Evolutionary conservation across 352 stramenopile species (phyloP).

Genomic region (Phytophthora vignae): DNA sequence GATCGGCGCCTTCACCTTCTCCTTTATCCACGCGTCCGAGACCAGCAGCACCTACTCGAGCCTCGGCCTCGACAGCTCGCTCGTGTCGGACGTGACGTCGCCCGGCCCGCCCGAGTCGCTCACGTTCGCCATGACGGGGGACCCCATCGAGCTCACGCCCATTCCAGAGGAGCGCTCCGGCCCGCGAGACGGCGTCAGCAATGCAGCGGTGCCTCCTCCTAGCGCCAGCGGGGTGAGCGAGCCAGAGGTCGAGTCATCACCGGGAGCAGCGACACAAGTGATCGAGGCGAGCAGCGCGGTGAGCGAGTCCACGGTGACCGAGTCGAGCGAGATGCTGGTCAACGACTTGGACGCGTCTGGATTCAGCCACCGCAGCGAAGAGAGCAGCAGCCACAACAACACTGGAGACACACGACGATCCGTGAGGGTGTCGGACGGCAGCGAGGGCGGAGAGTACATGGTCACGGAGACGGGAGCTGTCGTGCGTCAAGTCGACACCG

Average conservation of each 20-base stretch:
- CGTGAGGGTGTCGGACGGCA: constrained; percentile 21
- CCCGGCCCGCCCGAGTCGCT: constrained; percentile 26
- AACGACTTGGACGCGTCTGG: constrained; percentile 31
- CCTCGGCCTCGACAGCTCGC: constrained; percentile 19
- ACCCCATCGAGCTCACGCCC: constrained; percentile 34
- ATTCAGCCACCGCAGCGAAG: constrained; percentile 21
- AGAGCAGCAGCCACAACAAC: constrained; percentile 16
- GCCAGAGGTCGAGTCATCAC: constrained; percentile 25
- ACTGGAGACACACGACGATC: constrained; percentile 20
- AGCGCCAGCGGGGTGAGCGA: constrained; percentile 23
- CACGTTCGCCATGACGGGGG: constrained; percentile 29
- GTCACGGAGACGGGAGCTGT: constrained; percentile 36
- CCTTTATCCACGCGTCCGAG: constrained; percentile 73
- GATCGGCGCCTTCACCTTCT: constrained; percentile 73
- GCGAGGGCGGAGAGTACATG: constrained; percentile 36
- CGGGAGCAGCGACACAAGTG: constrained; percentile 1
- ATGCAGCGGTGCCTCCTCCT: not conserved
- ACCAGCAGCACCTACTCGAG: constrained; percentile 40
- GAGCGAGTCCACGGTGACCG: constrained; percentile 24
- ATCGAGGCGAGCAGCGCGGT: constrained; percentile 20
- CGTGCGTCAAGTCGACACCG: constrained; percentile 21
- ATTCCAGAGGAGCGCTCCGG: constrained; percentile 45
- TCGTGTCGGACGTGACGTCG: constrained; percentile 21
- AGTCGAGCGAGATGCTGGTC: constrained; percentile 29
- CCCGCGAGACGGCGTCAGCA: constrained; percentile 9